Conservation (phyloP, 768 basidiomycete species). For the Saitozyma podzolica region DNA sequence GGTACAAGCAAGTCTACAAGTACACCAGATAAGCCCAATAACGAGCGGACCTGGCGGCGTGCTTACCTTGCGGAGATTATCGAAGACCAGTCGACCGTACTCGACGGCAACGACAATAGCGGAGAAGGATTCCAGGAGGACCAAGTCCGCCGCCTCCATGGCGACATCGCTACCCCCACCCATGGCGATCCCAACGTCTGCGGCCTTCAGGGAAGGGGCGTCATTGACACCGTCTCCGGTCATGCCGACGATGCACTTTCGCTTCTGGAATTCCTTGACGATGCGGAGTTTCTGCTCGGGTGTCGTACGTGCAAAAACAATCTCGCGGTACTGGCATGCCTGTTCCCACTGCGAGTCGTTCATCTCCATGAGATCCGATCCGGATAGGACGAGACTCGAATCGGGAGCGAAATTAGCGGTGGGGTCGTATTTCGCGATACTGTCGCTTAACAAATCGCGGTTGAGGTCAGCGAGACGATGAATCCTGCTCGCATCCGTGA, state of each 20-base stretch:
- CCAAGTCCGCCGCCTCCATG: constrained; percentile 55
- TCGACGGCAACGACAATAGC: constrained; percentile 51
- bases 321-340: constrained; percentile 46
- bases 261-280: constrained; percentile 62
- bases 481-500: constrained; percentile 54
- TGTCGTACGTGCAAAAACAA: constrained; percentile 66
- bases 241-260: constrained; percentile 62
- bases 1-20: constrained; percentile 33
- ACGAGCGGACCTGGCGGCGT: constrained; percentile 2
- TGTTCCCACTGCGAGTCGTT: constrained; percentile 51
- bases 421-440: constrained; percentile 50
- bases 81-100: constrained; percentile 60
- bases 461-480: constrained; percentile 55
- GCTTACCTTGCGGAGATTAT: constrained; percentile 59
- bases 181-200: constrained; percentile 66
- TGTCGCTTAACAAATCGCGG: constrained; percentile 35
- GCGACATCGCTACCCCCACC: constrained; percentile 54
- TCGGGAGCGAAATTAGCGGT: constrained; percentile 47
- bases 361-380: constrained; percentile 51
- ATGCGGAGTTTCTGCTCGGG: constrained; percentile 69
- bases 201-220: constrained; percentile 53
- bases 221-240: constrained; percentile 65
- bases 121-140: constrained; percentile 53
- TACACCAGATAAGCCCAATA: constrained; percentile 53
- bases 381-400: constrained; percentile 50